Conservation (phyloP, 805 yeast genomes). For the Geotrichum ghanense region DNA sequence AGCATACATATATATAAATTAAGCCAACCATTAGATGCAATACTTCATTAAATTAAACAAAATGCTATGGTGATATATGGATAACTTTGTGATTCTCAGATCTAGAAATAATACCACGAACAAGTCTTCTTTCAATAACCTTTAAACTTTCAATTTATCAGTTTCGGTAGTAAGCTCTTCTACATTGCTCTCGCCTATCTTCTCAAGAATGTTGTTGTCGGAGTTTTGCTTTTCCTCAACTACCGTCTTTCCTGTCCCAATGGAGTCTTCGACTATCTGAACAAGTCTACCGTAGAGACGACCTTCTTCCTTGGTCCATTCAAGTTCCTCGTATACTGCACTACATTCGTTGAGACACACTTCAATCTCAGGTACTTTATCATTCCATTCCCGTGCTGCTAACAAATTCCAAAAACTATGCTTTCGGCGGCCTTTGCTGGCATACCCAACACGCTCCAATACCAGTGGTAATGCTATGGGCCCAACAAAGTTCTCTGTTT, state of each 20-base stretch:
- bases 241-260: background rate
- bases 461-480: conserved; percentile 37
- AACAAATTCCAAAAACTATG: conserved; percentile 66
- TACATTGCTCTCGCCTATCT: no score
- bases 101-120: no score
- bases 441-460: conserved; percentile 43
- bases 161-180: background rate
- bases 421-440: conserved; percentile 55
- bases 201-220: no score
- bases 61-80: conserved; percentile 1
- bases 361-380: conserved; percentile 19
- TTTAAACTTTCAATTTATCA: background rate
- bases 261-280: background rate
- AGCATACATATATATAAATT: no score
- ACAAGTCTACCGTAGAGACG: background rate
- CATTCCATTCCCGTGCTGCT: conserved; percentile 63
- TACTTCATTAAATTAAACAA: background rate
- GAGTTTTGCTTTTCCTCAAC: no score
- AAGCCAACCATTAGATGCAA: no score
- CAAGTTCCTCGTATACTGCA: conserved; percentile 20
- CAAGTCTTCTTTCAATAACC: no score
- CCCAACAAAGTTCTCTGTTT: conserved; percentile 28
- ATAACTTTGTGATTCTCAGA: no score
- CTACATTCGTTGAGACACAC: conserved; percentile 23
- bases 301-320: conserved; percentile 15